phyloP scores from a whole-genome alignment of 441 rosid genomes.

The Pelargonium exstipulatum region DNA sequence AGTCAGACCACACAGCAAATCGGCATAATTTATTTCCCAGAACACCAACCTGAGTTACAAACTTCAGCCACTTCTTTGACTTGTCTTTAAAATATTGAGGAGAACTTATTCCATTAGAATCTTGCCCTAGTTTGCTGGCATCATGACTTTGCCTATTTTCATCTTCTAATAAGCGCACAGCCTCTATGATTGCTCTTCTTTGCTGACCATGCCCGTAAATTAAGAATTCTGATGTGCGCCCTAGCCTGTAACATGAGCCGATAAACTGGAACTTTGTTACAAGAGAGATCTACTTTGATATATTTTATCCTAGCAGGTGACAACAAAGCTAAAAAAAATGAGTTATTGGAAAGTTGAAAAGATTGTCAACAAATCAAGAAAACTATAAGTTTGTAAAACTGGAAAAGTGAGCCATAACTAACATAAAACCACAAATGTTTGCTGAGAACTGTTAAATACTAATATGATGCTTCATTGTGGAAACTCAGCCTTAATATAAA shows the following conservation, averaged over 20 bases:
- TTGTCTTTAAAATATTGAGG: conserved; percentile 60
- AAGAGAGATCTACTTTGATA: neutral
- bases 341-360: too few relatives aligned
- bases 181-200: conserved; percentile 93
- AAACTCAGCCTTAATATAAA: too few relatives aligned
- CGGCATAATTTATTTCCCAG: neutral
- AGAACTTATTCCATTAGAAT: conserved; percentile 30
- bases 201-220: conserved; percentile 91
- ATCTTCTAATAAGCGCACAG: conserved; percentile 61
- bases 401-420: too few relatives aligned
- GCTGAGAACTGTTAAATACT: too few relatives aligned
- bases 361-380: too few relatives aligned
- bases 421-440: too few relatives aligned
- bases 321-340: too few relatives aligned
- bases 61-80: conserved; percentile 92
- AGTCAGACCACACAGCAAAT: neutral
- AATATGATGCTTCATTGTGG: too few relatives aligned
- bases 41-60: conserved; percentile 69
- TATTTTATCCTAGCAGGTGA: too few relatives aligned
- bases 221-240: conserved; percentile 79
- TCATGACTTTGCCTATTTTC: conserved; percentile 39
- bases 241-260: conserved; percentile 47
- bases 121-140: conserved; percentile 38
- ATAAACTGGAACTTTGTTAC: neutral
- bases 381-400: too few relatives aligned